A percentile compares a stretch with the other conserved stretches of the same genome.
phyloP scores from a whole-genome alignment of 23 red algal species.

The Agarophyton chilense region DNA sequence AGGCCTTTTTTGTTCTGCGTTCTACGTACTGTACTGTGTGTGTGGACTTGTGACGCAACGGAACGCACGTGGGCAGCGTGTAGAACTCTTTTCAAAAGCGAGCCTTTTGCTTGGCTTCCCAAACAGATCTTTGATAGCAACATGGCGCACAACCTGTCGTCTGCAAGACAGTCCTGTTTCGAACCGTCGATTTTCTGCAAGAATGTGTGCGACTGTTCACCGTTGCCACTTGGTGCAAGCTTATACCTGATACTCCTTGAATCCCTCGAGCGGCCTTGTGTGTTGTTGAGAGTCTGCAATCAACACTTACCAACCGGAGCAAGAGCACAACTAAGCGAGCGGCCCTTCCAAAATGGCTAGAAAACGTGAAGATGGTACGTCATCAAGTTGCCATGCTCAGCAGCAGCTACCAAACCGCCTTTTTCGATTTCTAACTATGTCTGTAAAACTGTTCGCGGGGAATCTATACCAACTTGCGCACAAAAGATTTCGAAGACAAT shows the following conservation, averaged over 20 bases:
- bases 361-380: constrained; percentile 21
- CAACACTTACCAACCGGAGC: too few species aligned
- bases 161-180: too few species aligned
- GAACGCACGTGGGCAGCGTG: too few species aligned
- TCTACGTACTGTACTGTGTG: too few species aligned
- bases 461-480: background rate
- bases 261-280: too few species aligned
- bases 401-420: background rate
- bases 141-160: background rate
- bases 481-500: constrained; percentile 4
- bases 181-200: too few species aligned
- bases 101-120: too few species aligned
- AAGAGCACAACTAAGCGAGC: background rate
- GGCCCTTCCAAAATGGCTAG: background rate
- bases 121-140: too few species aligned
- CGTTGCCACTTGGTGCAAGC: background rate
- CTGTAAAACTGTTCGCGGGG: background rate
- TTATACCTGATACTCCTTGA: background rate
- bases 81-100: too few species aligned
- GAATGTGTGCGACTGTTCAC: background rate
- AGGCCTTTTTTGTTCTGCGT: too few species aligned
- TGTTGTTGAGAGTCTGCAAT: too few species aligned
- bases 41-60: too few species aligned
- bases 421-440: background rate
- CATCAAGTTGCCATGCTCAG: background rate